A percentile compares a stretch with the other conserved stretches of the same genome.
Evolutionary conservation across 192 early-diverging fungal species (phyloP).

Genomic region (Coemansia sp.): DNA sequence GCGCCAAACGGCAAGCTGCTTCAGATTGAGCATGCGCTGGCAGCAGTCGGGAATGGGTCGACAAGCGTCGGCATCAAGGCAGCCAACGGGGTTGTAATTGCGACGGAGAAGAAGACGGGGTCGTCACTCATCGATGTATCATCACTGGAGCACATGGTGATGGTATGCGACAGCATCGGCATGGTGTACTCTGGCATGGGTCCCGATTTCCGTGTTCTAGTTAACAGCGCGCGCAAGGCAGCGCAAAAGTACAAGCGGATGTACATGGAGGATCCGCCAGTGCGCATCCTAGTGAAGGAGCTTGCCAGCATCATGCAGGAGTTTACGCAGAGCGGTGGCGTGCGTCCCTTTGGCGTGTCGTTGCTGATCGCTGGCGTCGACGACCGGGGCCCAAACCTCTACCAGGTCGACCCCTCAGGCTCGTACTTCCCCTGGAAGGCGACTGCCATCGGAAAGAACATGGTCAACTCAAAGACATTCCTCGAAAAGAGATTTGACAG

Average conservation of each 20-base stretch:
- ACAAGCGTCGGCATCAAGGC: constrained; percentile 97
- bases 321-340: constrained; percentile 98
- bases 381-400: constrained; percentile 85
- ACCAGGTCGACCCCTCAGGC: constrained; percentile 99
- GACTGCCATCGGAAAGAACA: constrained; percentile 98
- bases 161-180: constrained; percentile 90
- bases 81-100: constrained; percentile 95
- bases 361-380: constrained; percentile 94
- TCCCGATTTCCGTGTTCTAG: constrained; percentile 93
- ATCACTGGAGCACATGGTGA: constrained; percentile 86
- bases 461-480: constrained; percentile 99
- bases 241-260: constrained; percentile 94
- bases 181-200: constrained; percentile 99
- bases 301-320: constrained; percentile 98
- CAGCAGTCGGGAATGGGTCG: constrained; percentile 84
- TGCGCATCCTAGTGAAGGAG: constrained; percentile 93
- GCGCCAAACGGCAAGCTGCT: constrained; percentile 98
- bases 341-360: constrained; percentile 98
- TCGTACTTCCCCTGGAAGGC: constrained; percentile 99
- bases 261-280: constrained; percentile 94
- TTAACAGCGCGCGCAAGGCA: constrained; percentile 92
- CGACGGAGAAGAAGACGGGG: constrained; percentile 94
- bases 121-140: constrained; percentile 92
- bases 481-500: constrained; percentile 94
- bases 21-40: constrained; percentile 98